Evolutionary conservation across 331 rosid genomes (phyloP).

Genomic region (Malus hybrid): DNA sequence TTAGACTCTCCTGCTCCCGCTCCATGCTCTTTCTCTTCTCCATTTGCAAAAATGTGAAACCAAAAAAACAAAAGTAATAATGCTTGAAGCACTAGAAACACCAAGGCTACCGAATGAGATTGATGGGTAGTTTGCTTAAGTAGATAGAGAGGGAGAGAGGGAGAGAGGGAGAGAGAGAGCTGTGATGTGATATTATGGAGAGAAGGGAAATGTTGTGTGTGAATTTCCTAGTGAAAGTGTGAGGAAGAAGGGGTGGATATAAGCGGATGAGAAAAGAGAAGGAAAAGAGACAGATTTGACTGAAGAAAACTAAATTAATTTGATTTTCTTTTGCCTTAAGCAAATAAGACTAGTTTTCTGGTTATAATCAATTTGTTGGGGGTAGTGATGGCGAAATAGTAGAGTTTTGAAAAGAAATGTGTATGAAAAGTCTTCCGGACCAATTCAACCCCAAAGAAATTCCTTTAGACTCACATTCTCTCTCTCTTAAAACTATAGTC

Average conservation of each 20-base stretch:
- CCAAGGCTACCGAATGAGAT: not conserved
- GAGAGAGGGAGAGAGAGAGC: not conserved
- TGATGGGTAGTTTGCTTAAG: not conserved
- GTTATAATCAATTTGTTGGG: not conserved
- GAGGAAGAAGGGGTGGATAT: slow-evolving; percentile 33
- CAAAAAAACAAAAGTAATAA: not conserved
- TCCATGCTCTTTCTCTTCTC: slow-evolving; percentile 24
- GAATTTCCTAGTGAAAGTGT: slow-evolving; percentile 25
- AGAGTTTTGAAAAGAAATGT: not conserved
- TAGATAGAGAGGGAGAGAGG: not conserved
- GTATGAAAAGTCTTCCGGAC: slow-evolving; percentile 32
- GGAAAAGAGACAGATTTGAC: slow-evolving; percentile 38
- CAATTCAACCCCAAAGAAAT: slow-evolving; percentile 15
- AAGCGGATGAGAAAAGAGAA: slow-evolving; percentile 22
- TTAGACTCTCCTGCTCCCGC: slow-evolving; percentile 35
- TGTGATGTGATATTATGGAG: not conserved
- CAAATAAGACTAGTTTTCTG: slow-evolving; percentile 9
- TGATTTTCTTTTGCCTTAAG: not conserved
- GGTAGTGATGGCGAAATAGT: not conserved
- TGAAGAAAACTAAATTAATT: not conserved
- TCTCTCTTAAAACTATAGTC: not conserved
- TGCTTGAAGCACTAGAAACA: not conserved
- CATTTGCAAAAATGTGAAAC: slow-evolving; percentile 15
- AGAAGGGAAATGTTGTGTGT: not conserved
- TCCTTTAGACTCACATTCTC: not conserved